Percentiles rank a stretch among this genome's conserved stretches.
phyloP scores from a whole-genome alignment of 306 rosid species.

The Vicia sativa region DNA sequence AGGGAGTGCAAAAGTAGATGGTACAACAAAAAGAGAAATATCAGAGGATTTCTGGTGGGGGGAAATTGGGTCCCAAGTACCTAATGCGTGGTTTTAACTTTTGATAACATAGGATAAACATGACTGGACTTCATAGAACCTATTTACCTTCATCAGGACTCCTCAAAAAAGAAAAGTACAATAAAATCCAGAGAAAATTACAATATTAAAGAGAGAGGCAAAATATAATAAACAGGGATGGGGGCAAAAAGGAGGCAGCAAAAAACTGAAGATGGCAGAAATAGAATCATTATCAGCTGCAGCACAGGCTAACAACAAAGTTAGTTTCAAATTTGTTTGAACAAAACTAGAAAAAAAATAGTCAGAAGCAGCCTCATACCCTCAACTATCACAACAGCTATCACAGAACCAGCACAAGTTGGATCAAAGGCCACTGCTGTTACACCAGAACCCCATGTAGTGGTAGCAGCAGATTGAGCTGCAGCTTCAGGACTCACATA shows the following conservation, averaged over 20 bases:
- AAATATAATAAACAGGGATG: conserved; percentile 18
- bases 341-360: background rate
- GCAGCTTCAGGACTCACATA: conserved; percentile 98
- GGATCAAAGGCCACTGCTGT: conserved; percentile 99
- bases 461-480: conserved; percentile 95
- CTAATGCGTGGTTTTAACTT: conserved; percentile 2
- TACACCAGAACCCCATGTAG: conserved; percentile 99
- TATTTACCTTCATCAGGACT: conserved; percentile 4
- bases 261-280: conserved; percentile 1
- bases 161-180: conserved; percentile 3
- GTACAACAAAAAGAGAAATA: conserved; percentile 18
- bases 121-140: conserved; percentile 18
- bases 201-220: background rate
- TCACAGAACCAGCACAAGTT: conserved; percentile 94
- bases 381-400: conserved; percentile 93
- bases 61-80: background rate
- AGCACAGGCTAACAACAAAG: conserved; percentile 19
- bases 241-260: background rate
- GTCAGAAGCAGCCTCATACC: conserved; percentile 54
- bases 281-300: conserved; percentile 6
- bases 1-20: background rate
- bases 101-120: conserved; percentile 22
- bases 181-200: background rate
- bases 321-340: conserved; percentile 28
- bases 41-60: conserved; percentile 1